phyloP scores from a whole-genome alignment of 345 rosid species.

The Sonneratia alba region DNA sequence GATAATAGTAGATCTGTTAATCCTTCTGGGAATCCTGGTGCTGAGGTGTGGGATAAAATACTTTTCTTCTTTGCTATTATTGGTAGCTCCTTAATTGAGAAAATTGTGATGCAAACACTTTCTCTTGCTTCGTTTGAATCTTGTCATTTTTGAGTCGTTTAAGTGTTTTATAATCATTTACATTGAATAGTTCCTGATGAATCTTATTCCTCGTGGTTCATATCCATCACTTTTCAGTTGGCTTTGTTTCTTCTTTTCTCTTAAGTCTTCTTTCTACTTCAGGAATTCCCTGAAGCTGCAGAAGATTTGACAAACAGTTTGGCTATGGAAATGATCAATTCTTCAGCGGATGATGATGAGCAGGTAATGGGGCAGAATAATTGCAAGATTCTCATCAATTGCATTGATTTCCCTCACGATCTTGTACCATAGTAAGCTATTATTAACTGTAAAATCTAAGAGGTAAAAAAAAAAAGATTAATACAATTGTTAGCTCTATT shows the following conservation, averaged over 20 bases:
- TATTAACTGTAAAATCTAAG: neutral
- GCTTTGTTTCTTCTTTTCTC: conserved; percentile 13
- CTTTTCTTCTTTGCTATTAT: neutral
- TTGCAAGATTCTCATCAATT: neutral
- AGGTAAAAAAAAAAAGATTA: too few species aligned
- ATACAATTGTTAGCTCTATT: neutral
- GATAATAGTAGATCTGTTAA: conserved; percentile 6
- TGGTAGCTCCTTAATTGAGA: neutral
- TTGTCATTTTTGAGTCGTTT: neutral
- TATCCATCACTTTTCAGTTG: neutral
- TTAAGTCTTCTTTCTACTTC: neutral
- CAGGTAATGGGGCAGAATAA: conserved; percentile 29
- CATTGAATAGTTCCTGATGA: too few species aligned
- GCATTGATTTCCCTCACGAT: neutral
- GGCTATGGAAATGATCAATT: conserved; percentile 21
- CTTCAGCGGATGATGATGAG: conserved; percentile 52
- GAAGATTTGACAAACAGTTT: neutral
- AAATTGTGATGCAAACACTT: neutral
- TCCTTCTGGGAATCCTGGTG: neutral
- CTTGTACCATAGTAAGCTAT: neutral
- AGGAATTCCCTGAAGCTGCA: neutral
- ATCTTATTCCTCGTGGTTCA: too few species aligned
- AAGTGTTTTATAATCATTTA: neutral
- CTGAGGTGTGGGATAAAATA: neutral
- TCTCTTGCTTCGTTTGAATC: neutral